phyloP scores from a whole-genome alignment of 495 filamentous ascomycete species.

The Massariosphaeria phaeospora region DNA sequence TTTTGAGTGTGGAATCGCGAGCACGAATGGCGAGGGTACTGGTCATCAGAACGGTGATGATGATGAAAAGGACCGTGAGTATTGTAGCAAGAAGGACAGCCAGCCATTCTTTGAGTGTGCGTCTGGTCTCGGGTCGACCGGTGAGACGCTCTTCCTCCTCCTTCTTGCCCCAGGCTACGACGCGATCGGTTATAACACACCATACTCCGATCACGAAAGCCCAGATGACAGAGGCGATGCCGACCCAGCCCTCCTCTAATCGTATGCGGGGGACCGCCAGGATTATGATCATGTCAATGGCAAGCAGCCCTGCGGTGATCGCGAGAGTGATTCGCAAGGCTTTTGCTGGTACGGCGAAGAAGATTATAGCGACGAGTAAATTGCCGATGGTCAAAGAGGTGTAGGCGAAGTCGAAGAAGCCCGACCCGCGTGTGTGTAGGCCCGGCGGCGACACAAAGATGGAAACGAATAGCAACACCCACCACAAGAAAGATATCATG shows the following conservation, averaged over 20 bases:
- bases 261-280: conserved; percentile 65
- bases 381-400: conserved; percentile 49
- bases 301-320: conserved; percentile 63
- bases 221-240: conserved; percentile 80
- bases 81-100: conserved; percentile 74
- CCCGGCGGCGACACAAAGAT: conserved; percentile 83
- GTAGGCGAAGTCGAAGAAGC: conserved; percentile 76
- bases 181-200: conserved; percentile 58
- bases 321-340: conserved; percentile 64
- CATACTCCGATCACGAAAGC: conserved; percentile 59
- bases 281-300: conserved; percentile 75
- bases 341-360: conserved; percentile 79
- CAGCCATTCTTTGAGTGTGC: conserved; percentile 75
- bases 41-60: conserved; percentile 67
- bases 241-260: conserved; percentile 83
- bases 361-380: conserved; percentile 70
- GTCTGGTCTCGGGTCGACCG: conserved; percentile 78
- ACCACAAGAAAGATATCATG: conserved; percentile 76
- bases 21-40: conserved; percentile 71
- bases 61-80: conserved; percentile 58
- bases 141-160: conserved; percentile 92
- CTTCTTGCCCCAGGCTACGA: conserved; percentile 82
- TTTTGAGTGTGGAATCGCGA: conserved; percentile 63
- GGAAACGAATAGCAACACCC: conserved; percentile 77
- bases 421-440: conserved; percentile 78